These are phyloP conservation scores for Groenewaldozyma sp. DNA, from an alignment of 1,139 yeast genomes.

Conservation along the genomic window DNA sequence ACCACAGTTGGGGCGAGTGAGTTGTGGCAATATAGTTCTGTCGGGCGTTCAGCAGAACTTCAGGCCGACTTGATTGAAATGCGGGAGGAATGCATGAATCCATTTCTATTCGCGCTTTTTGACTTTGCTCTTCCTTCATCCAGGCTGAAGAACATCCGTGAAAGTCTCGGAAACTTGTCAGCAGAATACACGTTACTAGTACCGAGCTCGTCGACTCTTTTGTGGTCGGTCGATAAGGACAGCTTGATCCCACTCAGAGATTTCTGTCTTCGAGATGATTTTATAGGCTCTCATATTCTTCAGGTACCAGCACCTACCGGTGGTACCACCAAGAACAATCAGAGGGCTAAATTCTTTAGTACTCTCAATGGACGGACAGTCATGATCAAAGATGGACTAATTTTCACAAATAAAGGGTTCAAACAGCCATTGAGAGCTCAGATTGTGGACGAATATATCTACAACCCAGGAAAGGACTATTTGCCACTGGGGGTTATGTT, in stretches of 20 bases:
- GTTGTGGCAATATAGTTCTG: too few species aligned
- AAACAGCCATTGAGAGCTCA: slow-evolving; percentile 38
- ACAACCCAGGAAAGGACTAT: slow-evolving; percentile 37
- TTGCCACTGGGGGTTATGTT: slow-evolving; percentile 40
- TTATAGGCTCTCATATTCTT: slow-evolving; percentile 61
- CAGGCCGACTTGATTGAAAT: background rate
- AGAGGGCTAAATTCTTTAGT: slow-evolving; percentile 40
- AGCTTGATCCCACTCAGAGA: slow-evolving; percentile 42
- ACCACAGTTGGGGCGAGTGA: too few species aligned
- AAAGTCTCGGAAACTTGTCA: slow-evolving; percentile 35
- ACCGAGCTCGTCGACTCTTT: slow-evolving; percentile 39
- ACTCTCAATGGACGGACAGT: slow-evolving; percentile 56
- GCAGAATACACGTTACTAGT: slow-evolving; percentile 17
- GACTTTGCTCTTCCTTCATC: slow-evolving; percentile 52
- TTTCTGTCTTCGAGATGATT: slow-evolving; percentile 56
- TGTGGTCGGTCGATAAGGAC: slow-evolving; percentile 42
- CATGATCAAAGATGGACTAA: slow-evolving; percentile 44
- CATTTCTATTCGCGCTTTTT: slow-evolving; percentile 57
- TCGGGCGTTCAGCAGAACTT: too few species aligned
- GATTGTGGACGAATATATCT: slow-evolving; percentile 39
- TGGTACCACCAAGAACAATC: slow-evolving; percentile 29
- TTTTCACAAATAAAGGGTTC: slow-evolving; percentile 41
- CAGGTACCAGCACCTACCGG: slow-evolving; percentile 30
- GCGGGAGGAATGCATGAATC: slow-evolving; percentile 36
- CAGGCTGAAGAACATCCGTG: slow-evolving; percentile 41